phyloP scores from a whole-genome alignment of 2,329 filamentous ascomycete species.

The Xylaria sp. region DNA sequence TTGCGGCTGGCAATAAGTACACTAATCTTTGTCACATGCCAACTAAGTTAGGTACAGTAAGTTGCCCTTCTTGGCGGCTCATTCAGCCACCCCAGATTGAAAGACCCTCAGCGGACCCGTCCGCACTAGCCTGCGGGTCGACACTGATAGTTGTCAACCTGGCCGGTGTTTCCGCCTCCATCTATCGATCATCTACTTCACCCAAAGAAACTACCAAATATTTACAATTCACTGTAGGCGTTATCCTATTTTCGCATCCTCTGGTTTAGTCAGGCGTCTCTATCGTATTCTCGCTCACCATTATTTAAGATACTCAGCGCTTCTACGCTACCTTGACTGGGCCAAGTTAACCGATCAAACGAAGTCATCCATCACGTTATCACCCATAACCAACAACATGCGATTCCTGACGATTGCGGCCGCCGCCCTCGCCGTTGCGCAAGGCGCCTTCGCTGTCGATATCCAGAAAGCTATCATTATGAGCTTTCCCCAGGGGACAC shows the following conservation, averaged over 20 bases:
- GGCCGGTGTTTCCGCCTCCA: constrained; percentile 5
- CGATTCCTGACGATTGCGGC: constrained; percentile 66
- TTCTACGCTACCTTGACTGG: not conserved
- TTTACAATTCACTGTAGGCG: constrained; percentile 1
- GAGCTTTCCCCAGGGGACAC: constrained; percentile 76
- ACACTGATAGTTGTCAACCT: constrained; percentile 20
- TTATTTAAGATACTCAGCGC: not conserved
- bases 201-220: constrained; percentile 18
- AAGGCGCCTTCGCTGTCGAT: constrained; percentile 71
- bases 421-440: constrained; percentile 65
- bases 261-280: not conserved
- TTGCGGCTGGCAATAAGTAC: constrained; percentile 4
- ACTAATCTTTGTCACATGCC: not conserved
- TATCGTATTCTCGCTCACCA: not conserved
- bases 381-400: constrained; percentile 61
- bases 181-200: not conserved
- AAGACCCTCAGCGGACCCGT: constrained; percentile 21
- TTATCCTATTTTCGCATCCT: not conserved
- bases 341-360: constrained; percentile 12
- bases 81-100: constrained; percentile 21
- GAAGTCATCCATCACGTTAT: constrained; percentile 21
- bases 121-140: constrained; percentile 7
- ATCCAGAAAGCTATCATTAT: constrained; percentile 79
- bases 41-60: not conserved
- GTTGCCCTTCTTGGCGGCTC: constrained; percentile 12